A percentile compares a stretch with the other conserved stretches of the same genome.
These are phyloP conservation scores for Ascochyta koolunga DNA, from an alignment of 2,329 filamentous ascomycete genomes.

Conservation along the genomic window DNA sequence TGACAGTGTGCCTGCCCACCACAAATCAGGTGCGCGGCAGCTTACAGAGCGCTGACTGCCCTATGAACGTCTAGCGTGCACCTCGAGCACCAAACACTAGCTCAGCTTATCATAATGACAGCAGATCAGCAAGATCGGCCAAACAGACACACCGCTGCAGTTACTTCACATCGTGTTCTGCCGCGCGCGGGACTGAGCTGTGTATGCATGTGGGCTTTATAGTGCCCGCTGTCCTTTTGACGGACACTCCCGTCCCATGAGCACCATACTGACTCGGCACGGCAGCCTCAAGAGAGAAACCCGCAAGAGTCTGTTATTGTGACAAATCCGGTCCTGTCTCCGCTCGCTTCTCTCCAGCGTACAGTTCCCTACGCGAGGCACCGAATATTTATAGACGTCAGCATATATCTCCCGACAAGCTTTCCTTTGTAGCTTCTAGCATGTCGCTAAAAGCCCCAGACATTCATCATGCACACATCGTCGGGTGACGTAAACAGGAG, in stretches of 20 bases:
- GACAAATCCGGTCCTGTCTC: background rate
- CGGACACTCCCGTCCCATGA: constrained; percentile 11
- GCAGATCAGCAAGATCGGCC: background rate
- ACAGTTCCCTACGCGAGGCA: background rate
- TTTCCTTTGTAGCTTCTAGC: background rate
- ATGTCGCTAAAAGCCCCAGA: background rate
- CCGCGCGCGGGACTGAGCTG: background rate
- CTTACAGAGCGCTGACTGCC: too few relatives aligned
- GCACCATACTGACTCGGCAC: constrained; percentile 1
- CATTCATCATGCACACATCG: background rate
- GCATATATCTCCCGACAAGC: background rate
- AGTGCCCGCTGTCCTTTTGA: background rate
- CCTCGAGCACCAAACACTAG: too few relatives aligned
- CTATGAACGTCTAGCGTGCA: background rate
- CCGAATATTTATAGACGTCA: background rate
- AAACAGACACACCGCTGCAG: background rate
- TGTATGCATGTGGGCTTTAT: background rate
- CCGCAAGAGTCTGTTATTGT: background rate
- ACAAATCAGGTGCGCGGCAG: background rate
- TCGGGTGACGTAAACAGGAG: background rate
- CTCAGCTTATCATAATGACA: background rate
- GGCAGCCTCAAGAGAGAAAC: background rate
- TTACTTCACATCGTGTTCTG: background rate
- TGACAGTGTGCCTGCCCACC: background rate
- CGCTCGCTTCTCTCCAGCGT: background rate